Conservation (phyloP, 2,329 filamentous ascomycete genomes). For the Epichloe hybrida region DNA sequence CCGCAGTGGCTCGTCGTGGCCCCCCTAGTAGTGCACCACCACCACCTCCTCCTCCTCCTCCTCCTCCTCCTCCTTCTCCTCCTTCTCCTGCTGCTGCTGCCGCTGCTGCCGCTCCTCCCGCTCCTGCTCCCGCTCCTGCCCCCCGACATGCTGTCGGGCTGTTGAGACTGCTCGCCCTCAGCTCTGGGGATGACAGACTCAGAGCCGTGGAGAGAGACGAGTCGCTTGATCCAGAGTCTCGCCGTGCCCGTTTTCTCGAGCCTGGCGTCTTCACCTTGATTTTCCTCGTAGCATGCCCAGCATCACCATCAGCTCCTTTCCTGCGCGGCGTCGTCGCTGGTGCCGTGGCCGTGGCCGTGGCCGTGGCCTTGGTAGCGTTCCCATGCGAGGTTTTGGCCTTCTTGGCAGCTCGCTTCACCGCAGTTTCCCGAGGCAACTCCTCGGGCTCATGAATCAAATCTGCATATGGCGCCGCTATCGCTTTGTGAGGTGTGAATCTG, state of each 20-base stretch:
- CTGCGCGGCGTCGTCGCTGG: constrained; percentile 2
- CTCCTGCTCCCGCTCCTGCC: constrained; percentile 1
- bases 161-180: constrained; percentile 12
- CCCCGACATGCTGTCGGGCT: constrained; percentile 2
- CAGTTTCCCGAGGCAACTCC: neutral
- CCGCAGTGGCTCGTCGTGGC: neutral
- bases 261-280: constrained; percentile 21
- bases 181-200: constrained; percentile 27
- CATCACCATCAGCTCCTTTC: neutral
- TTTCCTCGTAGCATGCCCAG: constrained; percentile 1
- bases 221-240: constrained; percentile 27
- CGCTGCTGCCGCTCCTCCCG: neutral
- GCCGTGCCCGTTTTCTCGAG: constrained; percentile 20
- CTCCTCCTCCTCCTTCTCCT: neutral
- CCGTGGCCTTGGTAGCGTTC: neutral
- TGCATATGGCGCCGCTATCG: constrained; percentile 35
- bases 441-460: constrained; percentile 24
- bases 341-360: neutral
- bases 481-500: constrained; percentile 28
- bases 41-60: too few species aligned
- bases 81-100: neutral
- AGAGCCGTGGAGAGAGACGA: constrained; percentile 28
- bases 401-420: constrained; percentile 21
- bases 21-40: neutral
- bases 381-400: constrained; percentile 21